These are phyloP conservation scores for Acer campestre DNA, from an alignment of 345 rosid species.

Conservation along the genomic window DNA sequence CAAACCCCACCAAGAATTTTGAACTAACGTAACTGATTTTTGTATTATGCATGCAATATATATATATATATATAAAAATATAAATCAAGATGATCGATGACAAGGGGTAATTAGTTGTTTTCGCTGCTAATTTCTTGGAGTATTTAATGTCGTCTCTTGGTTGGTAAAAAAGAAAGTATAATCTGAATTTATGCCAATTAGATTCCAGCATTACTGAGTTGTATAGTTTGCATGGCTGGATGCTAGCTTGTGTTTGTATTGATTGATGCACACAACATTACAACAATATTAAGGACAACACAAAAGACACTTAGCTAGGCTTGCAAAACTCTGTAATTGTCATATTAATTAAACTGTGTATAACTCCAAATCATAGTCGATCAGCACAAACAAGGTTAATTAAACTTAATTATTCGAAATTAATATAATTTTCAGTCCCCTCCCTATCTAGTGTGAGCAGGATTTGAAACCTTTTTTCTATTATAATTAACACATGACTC, in stretches of 20 bases:
- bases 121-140: not conserved
- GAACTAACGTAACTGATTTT: not conserved
- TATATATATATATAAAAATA: not conserved
- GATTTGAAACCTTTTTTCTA: not conserved
- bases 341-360: not conserved
- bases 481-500: not conserved
- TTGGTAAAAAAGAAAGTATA: not conserved
- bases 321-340: not conserved
- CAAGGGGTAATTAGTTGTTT: not conserved
- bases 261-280: constrained; percentile 17
- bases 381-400: not conserved
- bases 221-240: constrained; percentile 22
- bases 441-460: not conserved
- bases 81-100: not conserved
- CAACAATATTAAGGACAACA: constrained; percentile 9
- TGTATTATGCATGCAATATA: not conserved
- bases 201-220: constrained; percentile 12
- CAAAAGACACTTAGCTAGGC: not conserved
- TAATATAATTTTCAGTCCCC: not conserved
- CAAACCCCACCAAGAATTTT: not conserved
- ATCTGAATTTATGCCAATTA: not conserved
- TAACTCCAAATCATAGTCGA: constrained; percentile 4
- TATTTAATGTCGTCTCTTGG: constrained; percentile 12
- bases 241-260: constrained; percentile 16
- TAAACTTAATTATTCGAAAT: not conserved